phyloP scores from a whole-genome alignment of 2,329 filamentous ascomycete genomes.

The Cercospora zeae-maydis region DNA sequence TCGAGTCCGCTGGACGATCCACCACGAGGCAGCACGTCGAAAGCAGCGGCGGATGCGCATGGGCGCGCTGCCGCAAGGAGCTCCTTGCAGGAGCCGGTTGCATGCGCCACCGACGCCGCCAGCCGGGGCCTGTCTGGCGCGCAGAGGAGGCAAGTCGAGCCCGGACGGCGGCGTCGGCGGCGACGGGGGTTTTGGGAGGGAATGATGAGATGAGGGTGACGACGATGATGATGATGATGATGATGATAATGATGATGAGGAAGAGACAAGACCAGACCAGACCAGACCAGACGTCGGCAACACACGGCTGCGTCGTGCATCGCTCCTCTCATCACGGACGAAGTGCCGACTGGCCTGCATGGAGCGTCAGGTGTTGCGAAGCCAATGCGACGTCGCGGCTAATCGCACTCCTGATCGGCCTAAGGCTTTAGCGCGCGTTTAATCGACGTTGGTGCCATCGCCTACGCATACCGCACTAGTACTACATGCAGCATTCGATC shows the following conservation, averaged over 20 bases:
- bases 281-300: slow-evolving; percentile 7
- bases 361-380: slow-evolving; percentile 13
- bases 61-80: slow-evolving; percentile 23
- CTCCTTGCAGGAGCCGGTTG: slow-evolving; percentile 30
- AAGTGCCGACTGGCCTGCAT: slow-evolving; percentile 11
- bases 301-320: slow-evolving; percentile 9
- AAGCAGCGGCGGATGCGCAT: slow-evolving; percentile 21
- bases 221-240: slow-evolving; percentile 1
- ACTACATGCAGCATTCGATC: slow-evolving; percentile 16
- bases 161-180: not conserved
- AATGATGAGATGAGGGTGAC: too few relatives aligned
- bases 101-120: slow-evolving; percentile 28
- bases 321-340: slow-evolving; percentile 2
- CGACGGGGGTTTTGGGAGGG: too few relatives aligned
- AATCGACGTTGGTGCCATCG: not conserved
- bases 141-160: not conserved
- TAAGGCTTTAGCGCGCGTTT: not conserved
- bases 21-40: slow-evolving; percentile 21
- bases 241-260: not conserved
- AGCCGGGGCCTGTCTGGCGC: not conserved
- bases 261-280: too few relatives aligned
- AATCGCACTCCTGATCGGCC: not conserved
- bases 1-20: too few relatives aligned
- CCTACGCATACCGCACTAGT: slow-evolving; percentile 21
- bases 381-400: slow-evolving; percentile 8